phyloP scores from a whole-genome alignment of 257 asterid species.

The Orobanche coerulescens region DNA sequence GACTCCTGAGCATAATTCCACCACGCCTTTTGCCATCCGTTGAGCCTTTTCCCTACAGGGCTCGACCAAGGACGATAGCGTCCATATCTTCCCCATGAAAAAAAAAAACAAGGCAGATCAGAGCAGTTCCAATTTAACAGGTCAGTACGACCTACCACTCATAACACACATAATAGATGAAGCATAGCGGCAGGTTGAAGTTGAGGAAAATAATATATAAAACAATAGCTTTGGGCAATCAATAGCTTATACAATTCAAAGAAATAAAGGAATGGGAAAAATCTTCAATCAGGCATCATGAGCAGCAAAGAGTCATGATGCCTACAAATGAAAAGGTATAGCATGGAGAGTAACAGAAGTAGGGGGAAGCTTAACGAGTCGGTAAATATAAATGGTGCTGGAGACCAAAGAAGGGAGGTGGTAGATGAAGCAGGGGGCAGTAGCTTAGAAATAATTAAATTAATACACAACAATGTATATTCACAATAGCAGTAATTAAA shows the following conservation, averaged over 20 bases:
- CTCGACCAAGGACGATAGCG: slow-evolving; percentile 91
- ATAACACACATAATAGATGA: slow-evolving; percentile 2
- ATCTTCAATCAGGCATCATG: neutral
- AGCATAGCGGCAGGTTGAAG: neutral
- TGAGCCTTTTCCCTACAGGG: slow-evolving; percentile 60
- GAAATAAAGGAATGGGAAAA: neutral
- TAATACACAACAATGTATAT: too few relatives aligned
- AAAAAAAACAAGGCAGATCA: slow-evolving; percentile 19
- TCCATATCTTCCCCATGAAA: slow-evolving; percentile 56
- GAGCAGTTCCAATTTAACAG: slow-evolving; percentile 10
- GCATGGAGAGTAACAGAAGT: too few relatives aligned
- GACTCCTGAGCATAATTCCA: slow-evolving; percentile 92
- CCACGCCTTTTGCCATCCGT: slow-evolving; percentile 94
- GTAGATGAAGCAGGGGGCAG: neutral
- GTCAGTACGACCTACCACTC: slow-evolving; percentile 7
- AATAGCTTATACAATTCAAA: neutral
- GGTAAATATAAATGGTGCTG: neutral
- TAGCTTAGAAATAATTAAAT: too few relatives aligned
- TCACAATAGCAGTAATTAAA: too few relatives aligned
- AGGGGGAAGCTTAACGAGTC: too few relatives aligned
- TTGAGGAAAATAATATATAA: slow-evolving; percentile 4
- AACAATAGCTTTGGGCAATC: neutral
- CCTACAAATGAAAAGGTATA: too few relatives aligned
- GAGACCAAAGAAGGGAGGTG: neutral
- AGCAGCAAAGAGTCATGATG: neutral